Percentiles rank a stretch among this genome's conserved stretches.
Conservation (phyloP, 306 rosid species). For the Trifolium fragiferum region DNA sequence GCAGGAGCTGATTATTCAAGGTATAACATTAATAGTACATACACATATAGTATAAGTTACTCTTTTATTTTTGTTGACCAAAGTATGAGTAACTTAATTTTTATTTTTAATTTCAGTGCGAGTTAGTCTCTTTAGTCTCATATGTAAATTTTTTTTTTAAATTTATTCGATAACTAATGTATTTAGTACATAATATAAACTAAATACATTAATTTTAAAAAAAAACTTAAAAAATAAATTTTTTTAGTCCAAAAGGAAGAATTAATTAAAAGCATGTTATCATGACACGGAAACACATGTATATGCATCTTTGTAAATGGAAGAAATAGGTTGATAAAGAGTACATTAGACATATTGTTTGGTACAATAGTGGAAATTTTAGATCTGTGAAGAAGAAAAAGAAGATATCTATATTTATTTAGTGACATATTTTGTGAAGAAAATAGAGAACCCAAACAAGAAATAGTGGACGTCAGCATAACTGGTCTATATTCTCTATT, state of each 20-base stretch:
- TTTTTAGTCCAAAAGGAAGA: no score
- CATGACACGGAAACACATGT: slow-evolving; percentile 10
- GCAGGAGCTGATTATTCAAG: slow-evolving; percentile 68
- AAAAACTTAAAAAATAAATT: no score
- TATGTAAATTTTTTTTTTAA: no score
- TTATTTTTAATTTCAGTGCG: no score
- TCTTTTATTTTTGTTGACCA: no score
- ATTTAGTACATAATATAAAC: no score
- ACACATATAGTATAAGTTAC: no score
- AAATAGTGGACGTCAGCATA: slow-evolving; percentile 41
- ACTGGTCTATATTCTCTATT: slow-evolving; percentile 43
- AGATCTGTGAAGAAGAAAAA: slow-evolving; percentile 28
- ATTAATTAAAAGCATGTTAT: slow-evolving; percentile 25
- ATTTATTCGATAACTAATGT: background rate
- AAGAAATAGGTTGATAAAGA: slow-evolving; percentile 33
- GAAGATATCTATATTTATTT: background rate
- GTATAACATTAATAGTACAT: slow-evolving; percentile 39
- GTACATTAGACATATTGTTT: slow-evolving; percentile 47
- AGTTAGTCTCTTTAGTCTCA: no score
- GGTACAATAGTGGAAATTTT: slow-evolving; percentile 47
- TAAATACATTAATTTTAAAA: no score
- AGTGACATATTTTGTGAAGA: slow-evolving; percentile 18
- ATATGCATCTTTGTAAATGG: slow-evolving; percentile 4
- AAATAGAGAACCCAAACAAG: slow-evolving; percentile 33
- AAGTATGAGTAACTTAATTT: no score